Conservation (phyloP, 345 rosid species). For the Erysimum cheiranthoides region DNA sequence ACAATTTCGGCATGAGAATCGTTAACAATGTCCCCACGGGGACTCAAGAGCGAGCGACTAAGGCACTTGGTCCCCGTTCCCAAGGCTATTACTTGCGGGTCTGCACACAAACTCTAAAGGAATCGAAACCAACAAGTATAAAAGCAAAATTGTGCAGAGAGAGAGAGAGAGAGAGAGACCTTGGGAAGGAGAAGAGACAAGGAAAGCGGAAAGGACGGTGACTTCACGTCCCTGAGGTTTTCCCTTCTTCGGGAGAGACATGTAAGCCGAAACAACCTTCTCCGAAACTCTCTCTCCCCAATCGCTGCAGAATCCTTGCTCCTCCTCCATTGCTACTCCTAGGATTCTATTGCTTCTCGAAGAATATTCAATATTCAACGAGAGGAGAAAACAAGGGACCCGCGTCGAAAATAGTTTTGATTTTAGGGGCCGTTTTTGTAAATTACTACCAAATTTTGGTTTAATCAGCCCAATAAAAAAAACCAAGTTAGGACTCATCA, state of each 20-base stretch:
- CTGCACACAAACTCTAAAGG: conserved; percentile 44
- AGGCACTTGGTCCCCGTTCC: conserved; percentile 94
- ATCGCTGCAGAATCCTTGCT: conserved; percentile 16
- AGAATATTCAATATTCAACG: too few relatives aligned
- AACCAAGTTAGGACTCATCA: too few relatives aligned
- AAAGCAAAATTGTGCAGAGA: background rate
- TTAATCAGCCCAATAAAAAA: too few relatives aligned
- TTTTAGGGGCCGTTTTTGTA: background rate
- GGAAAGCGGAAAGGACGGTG: conserved; percentile 80
- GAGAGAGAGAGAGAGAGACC: conserved; percentile 46
- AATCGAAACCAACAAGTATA: too few relatives aligned
- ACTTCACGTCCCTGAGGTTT: conserved; percentile 95
- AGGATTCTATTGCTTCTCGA: too few relatives aligned
- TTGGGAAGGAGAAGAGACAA: conserved; percentile 75
- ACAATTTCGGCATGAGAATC: conserved; percentile 93
- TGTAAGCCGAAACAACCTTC: conserved; percentile 59
- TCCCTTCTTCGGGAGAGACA: conserved; percentile 80
- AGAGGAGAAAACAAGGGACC: background rate
- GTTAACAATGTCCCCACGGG: conserved; percentile 77
- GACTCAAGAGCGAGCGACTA: conserved; percentile 65
- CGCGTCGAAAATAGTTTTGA: background rate
- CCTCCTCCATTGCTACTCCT: conserved; percentile 27
- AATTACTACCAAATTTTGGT: background rate
- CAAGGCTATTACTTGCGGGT: conserved; percentile 67
- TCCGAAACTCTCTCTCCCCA: conserved; percentile 67